Base-by-base conservation (phyloP, 140 eudicot genomes). In the Erigeron philadelphicus region DNA sequence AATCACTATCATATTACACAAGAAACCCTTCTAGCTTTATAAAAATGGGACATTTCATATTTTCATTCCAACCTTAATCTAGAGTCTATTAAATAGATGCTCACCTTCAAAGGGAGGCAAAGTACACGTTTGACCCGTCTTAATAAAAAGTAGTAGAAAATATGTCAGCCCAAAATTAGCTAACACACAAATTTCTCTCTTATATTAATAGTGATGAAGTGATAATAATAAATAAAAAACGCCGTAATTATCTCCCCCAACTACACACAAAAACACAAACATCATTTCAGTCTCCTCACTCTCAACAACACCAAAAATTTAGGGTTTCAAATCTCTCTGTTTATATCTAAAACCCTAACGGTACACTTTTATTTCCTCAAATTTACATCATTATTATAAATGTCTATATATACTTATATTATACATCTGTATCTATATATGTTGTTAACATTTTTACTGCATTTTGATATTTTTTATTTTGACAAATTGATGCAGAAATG, bases 271-370 rank as follows among this genome's bases (percentile, higher is more conserved):
- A 31, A 53, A 19, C 38, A 8, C 38, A 17, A 38, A 56, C 19
- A 17, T 56, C 62, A 56, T 56, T 21, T 68, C 57, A 69, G 67
- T 70, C 75, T 76, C 72, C 81, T 73, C 76, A 61, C 60, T 73
- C 72, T 68, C 61, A 59, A 25, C 73, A 75, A 73, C 66, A 62
- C 76, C 74, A 61, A 79, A 73, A 73, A 79, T 79, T 68, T 79
- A 79, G 83, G 83, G 83, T 79, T 79, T 68, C 75, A 73, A 79
- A 61, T 73, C 73, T 61, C 55, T 68, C 69, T 67, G 64, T 64
- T 68, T 70, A 72, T 66, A 41, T 63, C 62, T 40, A 55, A 74
- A 67, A 52, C 56, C 56, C 67, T 55, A 44, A 68, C 55, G 79
- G 79, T 79, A 73, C 68, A 76, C 45, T 16, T 31, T 11, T 1